Percentiles rank a stretch among this genome's conserved stretches.
phyloP scores from a whole-genome alignment of 1,139 yeast genomes.

The Williopsis jadinii region DNA sequence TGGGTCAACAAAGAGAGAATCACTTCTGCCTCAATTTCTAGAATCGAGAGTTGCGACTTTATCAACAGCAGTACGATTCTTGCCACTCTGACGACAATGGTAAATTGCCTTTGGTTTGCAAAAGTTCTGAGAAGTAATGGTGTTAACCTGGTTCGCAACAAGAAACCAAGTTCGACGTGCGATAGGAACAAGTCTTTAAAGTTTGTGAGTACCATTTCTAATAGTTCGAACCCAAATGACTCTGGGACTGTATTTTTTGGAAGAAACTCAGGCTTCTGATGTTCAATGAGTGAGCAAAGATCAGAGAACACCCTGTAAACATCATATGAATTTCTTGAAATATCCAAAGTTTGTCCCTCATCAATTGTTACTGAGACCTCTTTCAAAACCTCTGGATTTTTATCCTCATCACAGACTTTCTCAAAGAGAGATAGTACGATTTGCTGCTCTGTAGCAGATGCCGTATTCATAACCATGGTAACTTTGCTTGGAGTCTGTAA shows the following conservation, averaged over 20 bases:
- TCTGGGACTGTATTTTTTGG: slow-evolving; percentile 51
- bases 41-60: slow-evolving; percentile 48
- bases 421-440: slow-evolving; percentile 72
- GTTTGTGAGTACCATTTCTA: slow-evolving; percentile 55
- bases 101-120: slow-evolving; percentile 54
- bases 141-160: slow-evolving; percentile 60
- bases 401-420: slow-evolving; percentile 39
- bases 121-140: slow-evolving; percentile 69
- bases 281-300: slow-evolving; percentile 61
- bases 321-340: slow-evolving; percentile 56
- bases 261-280: slow-evolving; percentile 45
- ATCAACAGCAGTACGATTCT: slow-evolving; percentile 60
- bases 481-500: slow-evolving; percentile 64
- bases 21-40: slow-evolving; percentile 76
- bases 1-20: slow-evolving; percentile 70
- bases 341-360: slow-evolving; percentile 33
- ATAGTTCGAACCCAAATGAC: slow-evolving; percentile 69
- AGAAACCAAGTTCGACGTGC: slow-evolving; percentile 57
- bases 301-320: slow-evolving; percentile 65
- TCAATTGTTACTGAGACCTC: slow-evolving; percentile 35
- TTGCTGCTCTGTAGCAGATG: slow-evolving; percentile 89
- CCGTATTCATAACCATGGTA: slow-evolving; percentile 82
- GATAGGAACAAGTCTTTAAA: slow-evolving; percentile 49
- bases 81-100: slow-evolving; percentile 65
- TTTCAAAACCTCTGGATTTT: slow-evolving; percentile 18